A percentile compares a stretch with the other conserved stretches of the same genome.
phyloP scores from a whole-genome alignment of 2,329 filamentous ascomycete species.

The Colletotrichum euphorbiae region DNA sequence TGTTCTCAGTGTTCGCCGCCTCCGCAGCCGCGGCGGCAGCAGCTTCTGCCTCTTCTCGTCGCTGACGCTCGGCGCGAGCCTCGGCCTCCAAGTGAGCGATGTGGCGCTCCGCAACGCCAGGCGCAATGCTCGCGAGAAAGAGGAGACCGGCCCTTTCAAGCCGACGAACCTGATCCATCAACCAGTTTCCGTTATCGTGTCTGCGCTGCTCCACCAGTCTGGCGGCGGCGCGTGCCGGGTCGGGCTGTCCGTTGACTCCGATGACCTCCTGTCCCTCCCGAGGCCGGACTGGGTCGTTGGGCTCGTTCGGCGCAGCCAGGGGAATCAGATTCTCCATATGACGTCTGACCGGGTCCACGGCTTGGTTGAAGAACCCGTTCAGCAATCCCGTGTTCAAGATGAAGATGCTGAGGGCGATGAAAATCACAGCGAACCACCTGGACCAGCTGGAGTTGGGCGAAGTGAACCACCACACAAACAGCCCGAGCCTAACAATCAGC shows the following conservation, averaged over 20 bases:
- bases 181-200: slow-evolving; percentile 59
- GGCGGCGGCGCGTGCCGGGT: slow-evolving; percentile 65
- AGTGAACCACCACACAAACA: slow-evolving; percentile 76
- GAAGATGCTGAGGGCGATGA: slow-evolving; percentile 66
- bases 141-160: slow-evolving; percentile 70
- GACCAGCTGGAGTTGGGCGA: slow-evolving; percentile 68
- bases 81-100: slow-evolving; percentile 69
- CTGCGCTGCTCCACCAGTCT: slow-evolving; percentile 63
- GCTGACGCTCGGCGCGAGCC: slow-evolving; percentile 57
- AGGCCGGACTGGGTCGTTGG: slow-evolving; percentile 38
- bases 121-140: slow-evolving; percentile 74
- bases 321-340: slow-evolving; percentile 71
- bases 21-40: slow-evolving; percentile 51
- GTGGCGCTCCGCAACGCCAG: slow-evolving; percentile 73
- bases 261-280: slow-evolving; percentile 27
- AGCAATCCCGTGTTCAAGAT: slow-evolving; percentile 70
- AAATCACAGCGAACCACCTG: slow-evolving; percentile 67
- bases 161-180: slow-evolving; percentile 63
- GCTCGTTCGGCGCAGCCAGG: slow-evolving; percentile 55
- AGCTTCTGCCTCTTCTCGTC: slow-evolving; percentile 57
- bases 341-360: slow-evolving; percentile 67
- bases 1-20: slow-evolving; percentile 39
- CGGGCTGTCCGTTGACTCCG: slow-evolving; percentile 47
- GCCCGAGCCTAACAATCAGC: slow-evolving; percentile 67
- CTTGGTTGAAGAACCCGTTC: slow-evolving; percentile 65